These are phyloP conservation scores for Entomortierella beljakovae DNA, from an alignment of 192 early-diverging fungal genomes.

Conservation along the genomic window DNA sequence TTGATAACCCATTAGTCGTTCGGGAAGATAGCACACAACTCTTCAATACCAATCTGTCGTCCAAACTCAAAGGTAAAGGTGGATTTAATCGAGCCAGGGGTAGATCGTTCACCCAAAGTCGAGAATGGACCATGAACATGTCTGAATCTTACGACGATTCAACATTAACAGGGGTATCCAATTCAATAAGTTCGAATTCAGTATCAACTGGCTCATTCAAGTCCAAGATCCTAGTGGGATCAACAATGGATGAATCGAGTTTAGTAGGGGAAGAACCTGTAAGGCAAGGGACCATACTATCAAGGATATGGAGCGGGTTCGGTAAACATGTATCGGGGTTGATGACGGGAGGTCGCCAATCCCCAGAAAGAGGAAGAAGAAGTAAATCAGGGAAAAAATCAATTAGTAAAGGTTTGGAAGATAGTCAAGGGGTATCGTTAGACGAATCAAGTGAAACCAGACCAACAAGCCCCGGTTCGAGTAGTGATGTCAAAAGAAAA, in stretches of 20 bases:
- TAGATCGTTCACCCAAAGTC: neutral
- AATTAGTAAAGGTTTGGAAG: neutral
- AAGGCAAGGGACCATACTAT: neutral
- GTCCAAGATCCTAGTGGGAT: neutral
- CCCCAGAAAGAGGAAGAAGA: neutral
- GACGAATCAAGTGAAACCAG: neutral
- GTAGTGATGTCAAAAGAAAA: neutral
- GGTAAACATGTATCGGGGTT: slow-evolving; percentile 7
- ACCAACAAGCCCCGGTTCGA: neutral
- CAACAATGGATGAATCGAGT: neutral
- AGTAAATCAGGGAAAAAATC: neutral
- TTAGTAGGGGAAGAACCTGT: neutral
- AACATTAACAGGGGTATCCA: neutral
- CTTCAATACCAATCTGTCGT: neutral
- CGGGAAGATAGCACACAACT: neutral
- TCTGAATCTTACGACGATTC: neutral
- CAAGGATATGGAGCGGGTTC: neutral
- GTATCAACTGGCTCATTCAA: neutral
- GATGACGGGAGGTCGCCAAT: neutral
- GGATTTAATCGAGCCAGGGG: neutral
- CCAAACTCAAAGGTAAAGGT: slow-evolving; percentile 1
- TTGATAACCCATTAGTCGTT: neutral
- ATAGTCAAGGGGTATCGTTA: neutral
- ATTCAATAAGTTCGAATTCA: too few species aligned
- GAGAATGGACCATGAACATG: neutral